These are phyloP conservation scores for Barnettozyma siamensis DNA, from an alignment of 805 yeast species.

Conservation along the genomic window DNA sequence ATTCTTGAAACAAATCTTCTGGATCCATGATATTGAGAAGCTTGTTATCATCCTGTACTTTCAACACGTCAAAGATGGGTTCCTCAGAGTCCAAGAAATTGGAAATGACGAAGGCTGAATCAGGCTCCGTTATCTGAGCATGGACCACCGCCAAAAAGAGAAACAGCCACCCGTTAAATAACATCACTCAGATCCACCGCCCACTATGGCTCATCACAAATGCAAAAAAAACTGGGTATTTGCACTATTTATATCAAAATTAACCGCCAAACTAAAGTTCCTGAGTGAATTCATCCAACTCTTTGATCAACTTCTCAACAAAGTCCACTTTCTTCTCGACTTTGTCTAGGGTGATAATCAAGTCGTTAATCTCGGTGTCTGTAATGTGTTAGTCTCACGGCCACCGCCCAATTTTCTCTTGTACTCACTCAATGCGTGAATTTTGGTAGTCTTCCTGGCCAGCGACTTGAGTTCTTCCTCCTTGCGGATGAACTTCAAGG, in stretches of 20 bases:
- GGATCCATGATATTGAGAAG: slow-evolving; percentile 4
- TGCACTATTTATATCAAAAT: background rate
- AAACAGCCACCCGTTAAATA: background rate
- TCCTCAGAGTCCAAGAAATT: slow-evolving; percentile 3
- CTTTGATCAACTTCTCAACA: slow-evolving; percentile 15
- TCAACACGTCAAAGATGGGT: slow-evolving; percentile 5
- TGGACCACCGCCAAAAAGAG: background rate
- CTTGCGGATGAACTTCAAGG: slow-evolving; percentile 42
- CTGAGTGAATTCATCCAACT: slow-evolving; percentile 15
- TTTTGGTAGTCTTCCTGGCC: slow-evolving; percentile 14
- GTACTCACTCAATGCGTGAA: slow-evolving; percentile 16
- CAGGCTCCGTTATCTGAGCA: background rate
- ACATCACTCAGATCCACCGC: background rate
- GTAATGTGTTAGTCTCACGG: slow-evolving; percentile 4
- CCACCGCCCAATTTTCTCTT: no score
- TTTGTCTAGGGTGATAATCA: slow-evolving; percentile 7
- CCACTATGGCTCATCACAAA: no score
- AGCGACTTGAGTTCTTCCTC: slow-evolving; percentile 36
- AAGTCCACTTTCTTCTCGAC: slow-evolving; percentile 15
- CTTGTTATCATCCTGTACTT: slow-evolving; percentile 3
- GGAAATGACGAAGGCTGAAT: background rate
- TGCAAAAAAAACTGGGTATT: no score
- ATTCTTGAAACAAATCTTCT: slow-evolving; percentile 5
- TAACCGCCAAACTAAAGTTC: slow-evolving; percentile 16
- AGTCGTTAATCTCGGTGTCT: slow-evolving; percentile 26